Conservation (phyloP, 2,329 filamentous ascomycete genomes). For the Epichloe uncinata region DNA sequence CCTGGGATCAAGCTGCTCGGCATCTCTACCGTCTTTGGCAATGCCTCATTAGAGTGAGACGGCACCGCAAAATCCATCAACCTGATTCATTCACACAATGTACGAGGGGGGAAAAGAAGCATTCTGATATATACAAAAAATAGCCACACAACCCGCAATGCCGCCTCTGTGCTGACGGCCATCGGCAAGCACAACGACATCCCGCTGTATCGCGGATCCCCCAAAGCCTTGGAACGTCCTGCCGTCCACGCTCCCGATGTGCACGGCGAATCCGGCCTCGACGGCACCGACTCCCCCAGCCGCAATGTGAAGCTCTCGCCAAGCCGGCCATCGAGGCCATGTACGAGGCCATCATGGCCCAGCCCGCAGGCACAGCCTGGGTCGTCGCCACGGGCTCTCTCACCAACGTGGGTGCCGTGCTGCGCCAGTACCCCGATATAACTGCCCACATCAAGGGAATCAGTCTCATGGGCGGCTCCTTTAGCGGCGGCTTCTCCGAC, state of each 20-base stretch:
- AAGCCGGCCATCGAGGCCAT: conserved; percentile 50
- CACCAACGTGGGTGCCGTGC: conserved; percentile 72
- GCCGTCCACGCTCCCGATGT: conserved; percentile 71
- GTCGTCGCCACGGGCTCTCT: conserved; percentile 80
- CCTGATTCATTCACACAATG: not conserved
- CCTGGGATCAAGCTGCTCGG: conserved; percentile 68
- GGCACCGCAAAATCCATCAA: not conserved
- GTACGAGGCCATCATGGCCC: conserved; percentile 57
- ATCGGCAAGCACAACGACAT: conserved; percentile 58
- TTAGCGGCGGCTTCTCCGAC: conserved; percentile 67
- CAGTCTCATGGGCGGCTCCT: conserved; percentile 83
- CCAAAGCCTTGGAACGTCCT: conserved; percentile 59
- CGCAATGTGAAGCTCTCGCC: conserved; percentile 25
- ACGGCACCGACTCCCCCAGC: conserved; percentile 74
- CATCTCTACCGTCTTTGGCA: conserved; percentile 87
- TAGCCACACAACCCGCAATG: conserved; percentile 74
- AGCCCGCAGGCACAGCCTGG: conserved; percentile 57
- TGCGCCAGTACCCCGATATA: conserved; percentile 63
- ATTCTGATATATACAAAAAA: not conserved
- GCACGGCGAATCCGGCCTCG: conserved; percentile 77
- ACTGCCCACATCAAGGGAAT: conserved; percentile 62
- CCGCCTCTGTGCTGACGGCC: conserved; percentile 69
- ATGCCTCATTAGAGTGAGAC: conserved; percentile 57
- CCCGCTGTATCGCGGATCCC: conserved; percentile 62
- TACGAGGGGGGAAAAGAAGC: not conserved